Evolutionary conservation across 2,329 filamentous ascomycete genomes (phyloP).

Genomic region (Verticillium nonalfalfae): DNA sequence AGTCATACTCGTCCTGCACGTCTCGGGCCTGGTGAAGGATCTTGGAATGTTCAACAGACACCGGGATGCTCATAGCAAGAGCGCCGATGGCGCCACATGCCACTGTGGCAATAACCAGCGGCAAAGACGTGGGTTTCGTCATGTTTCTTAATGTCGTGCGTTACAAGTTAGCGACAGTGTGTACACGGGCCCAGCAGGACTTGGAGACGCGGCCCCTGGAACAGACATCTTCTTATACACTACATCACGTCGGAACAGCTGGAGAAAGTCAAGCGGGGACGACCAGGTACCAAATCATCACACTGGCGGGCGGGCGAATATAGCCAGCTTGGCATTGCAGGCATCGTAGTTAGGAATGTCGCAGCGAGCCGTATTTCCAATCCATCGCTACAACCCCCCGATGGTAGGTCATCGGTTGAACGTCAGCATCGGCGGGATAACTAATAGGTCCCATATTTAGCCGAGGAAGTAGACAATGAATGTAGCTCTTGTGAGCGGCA

Average conservation of each 20-base stretch:
- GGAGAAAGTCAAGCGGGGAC: not conserved
- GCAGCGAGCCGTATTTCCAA: not conserved
- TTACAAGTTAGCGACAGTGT: not conserved
- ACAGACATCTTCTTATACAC: not conserved
- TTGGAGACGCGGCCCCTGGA: not conserved
- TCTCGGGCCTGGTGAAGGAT: not conserved
- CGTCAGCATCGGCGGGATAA: not conserved
- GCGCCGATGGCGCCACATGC: not conserved
- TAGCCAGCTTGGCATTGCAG: not conserved
- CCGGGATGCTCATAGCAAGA: not conserved
- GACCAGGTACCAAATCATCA: not conserved
- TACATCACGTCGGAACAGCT: not conserved
- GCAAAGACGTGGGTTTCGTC: not conserved
- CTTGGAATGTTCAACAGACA: constrained; percentile 3
- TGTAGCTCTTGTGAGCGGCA: not conserved
- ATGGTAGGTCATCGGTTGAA: not conserved
- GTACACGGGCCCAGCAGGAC: not conserved
- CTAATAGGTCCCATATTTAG: not conserved
- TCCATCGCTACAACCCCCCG: not conserved
- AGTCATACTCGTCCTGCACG: constrained; percentile 12
- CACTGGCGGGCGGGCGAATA: not conserved
- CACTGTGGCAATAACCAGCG: not conserved
- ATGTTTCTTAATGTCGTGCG: not conserved
- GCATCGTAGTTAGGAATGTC: not conserved
- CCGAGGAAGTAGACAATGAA: not conserved